phyloP scores from a whole-genome alignment of 2,329 filamentous ascomycete genomes.

The Fusarium xyrophilum region DNA sequence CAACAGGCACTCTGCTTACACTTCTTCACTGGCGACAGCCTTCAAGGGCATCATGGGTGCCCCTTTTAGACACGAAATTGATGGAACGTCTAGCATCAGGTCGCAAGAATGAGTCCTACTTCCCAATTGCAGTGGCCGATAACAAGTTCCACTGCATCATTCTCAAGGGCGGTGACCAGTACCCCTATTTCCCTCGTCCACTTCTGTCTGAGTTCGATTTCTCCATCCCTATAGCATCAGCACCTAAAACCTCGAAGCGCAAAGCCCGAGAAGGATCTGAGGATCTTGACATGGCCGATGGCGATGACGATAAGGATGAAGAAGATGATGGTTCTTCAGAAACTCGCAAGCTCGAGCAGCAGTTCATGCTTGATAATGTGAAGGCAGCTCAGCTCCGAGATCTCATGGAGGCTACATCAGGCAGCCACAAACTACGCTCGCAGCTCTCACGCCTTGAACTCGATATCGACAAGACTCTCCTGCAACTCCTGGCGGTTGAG shows the following conservation, averaged over 20 bases:
- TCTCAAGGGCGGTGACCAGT: conserved; percentile 90
- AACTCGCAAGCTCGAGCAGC: conserved; percentile 74
- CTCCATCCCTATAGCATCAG: conserved; percentile 76
- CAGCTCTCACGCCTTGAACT: conserved; percentile 76
- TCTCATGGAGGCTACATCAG: conserved; percentile 70
- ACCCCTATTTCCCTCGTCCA: conserved; percentile 91
- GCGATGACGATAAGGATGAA: conserved; percentile 44
- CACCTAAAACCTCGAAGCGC: conserved; percentile 47
- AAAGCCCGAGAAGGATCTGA: conserved; percentile 43
- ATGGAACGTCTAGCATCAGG: conserved; percentile 83
- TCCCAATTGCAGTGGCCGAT: conserved; percentile 91
- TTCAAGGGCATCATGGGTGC: conserved; percentile 88
- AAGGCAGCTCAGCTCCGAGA: conserved; percentile 78
- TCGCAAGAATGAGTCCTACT: conserved; percentile 88
- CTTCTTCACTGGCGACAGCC: conserved; percentile 89
- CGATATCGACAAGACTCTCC: conserved; percentile 86
- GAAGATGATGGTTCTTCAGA: conserved; percentile 53
- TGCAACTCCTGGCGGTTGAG: conserved; percentile 88
- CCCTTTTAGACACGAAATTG: conserved; percentile 86
- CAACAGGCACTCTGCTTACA: conserved; percentile 84
- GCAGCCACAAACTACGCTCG: conserved; percentile 65
- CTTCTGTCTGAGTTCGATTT: conserved; percentile 94
- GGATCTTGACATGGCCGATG: conserved; percentile 45
- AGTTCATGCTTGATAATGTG: conserved; percentile 77
- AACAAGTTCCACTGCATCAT: conserved; percentile 98